phyloP scores from a whole-genome alignment of 2,329 filamentous ascomycete genomes.

The Dryadomyces quercivorus region DNA sequence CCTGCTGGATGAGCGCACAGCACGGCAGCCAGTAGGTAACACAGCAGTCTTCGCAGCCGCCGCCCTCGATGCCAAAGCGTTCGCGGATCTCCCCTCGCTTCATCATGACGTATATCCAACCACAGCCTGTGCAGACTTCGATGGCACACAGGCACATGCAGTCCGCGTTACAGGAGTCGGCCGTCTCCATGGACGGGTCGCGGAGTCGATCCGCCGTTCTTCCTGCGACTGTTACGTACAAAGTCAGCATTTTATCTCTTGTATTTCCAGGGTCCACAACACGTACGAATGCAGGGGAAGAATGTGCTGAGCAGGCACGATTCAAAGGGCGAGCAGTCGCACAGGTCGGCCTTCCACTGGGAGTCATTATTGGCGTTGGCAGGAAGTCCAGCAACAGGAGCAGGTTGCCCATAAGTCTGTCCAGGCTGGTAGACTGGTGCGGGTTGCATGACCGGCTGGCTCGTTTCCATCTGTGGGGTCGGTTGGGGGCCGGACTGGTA shows the following conservation, averaged over 20 bases:
- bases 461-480: no score
- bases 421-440: no score
- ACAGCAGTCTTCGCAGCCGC: conserved; percentile 35
- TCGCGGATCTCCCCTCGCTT: conserved; percentile 42
- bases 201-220: conserved; percentile 30
- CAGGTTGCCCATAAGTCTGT: no score
- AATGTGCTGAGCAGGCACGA: conserved; percentile 26
- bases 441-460: no score
- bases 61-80: conserved; percentile 39
- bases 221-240: conserved; percentile 24
- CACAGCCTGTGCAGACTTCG: conserved; percentile 26
- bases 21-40: conserved; percentile 41
- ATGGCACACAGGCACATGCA: conserved; percentile 28
- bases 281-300: conserved; percentile 32
- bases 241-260: not conserved
- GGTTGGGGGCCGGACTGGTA: no score
- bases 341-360: conserved; percentile 26
- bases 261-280: not conserved
- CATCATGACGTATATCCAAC: conserved; percentile 35
- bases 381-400: no score
- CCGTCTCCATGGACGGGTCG: conserved; percentile 27
- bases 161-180: conserved; percentile 28
- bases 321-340: conserved; percentile 27
- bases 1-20: conserved; percentile 45
- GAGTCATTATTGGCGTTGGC: no score